phyloP scores from a whole-genome alignment of 1,139 yeast species.

The Suhomyces choctaworum region DNA sequence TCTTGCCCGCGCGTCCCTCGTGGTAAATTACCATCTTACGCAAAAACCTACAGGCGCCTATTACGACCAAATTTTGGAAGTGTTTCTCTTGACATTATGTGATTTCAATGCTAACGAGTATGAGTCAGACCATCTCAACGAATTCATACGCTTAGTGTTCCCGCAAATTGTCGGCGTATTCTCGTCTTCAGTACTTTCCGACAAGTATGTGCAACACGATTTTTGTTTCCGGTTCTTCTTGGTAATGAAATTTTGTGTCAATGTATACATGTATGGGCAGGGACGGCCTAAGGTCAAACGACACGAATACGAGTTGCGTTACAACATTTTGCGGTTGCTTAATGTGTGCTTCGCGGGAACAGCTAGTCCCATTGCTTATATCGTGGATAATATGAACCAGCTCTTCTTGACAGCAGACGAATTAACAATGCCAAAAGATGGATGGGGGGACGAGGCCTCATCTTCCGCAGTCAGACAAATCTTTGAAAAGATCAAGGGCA shows the following conservation, averaged over 20 bases:
- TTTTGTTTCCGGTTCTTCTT: conserved; percentile 9
- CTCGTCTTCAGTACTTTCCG: conserved; percentile 2
- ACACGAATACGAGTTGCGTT: conserved; percentile 9
- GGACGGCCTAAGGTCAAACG: background rate
- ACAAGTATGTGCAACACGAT: conserved; percentile 6
- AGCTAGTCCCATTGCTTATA: background rate
- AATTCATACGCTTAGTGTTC: conserved; percentile 13
- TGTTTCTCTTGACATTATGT: conserved; percentile 14
- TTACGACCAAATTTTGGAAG: conserved; percentile 9
- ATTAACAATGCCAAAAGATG: background rate
- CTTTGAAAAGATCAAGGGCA: conserved; percentile 3
- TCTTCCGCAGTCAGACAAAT: conserved; percentile 1
- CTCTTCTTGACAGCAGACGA: conserved; percentile 5
- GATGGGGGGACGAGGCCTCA: conserved; percentile 1
- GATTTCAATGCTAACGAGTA: conserved; percentile 17
- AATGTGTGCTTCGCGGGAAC: conserved; percentile 10
- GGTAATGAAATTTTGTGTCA: conserved; percentile 7
- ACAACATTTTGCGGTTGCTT: conserved; percentile 9
- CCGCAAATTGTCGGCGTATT: conserved; percentile 10
- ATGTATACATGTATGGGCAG: conserved; percentile 4
- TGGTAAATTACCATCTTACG: conserved; percentile 9
- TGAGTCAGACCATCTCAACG: conserved; percentile 10
- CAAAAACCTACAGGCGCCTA: background rate
- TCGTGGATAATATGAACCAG: conserved; percentile 1
- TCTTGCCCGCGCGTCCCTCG: conserved; percentile 10